Evolutionary conservation across 1,284 basidiomycete genomes (phyloP), one percentile per base, ranked within the genome.

Genomic region (Pholiota adiposa): DNA sequence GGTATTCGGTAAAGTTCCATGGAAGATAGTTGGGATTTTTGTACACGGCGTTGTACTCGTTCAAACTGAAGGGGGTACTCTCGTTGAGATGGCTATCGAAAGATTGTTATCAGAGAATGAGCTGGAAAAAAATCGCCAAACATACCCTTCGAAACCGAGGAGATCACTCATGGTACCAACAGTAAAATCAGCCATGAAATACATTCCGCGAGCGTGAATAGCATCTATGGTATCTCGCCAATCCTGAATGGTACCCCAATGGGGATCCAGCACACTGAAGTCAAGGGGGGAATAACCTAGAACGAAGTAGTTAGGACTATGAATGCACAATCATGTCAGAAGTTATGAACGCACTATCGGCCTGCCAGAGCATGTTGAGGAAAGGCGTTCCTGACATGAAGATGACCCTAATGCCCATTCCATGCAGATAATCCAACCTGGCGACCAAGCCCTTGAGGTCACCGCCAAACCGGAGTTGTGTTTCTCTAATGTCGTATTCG

Each of bases 361-460:
- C 91, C 73, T 95, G 90, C 94, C 94, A 97, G 18, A 94, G 78
- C 94, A 96, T 95, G 82, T 97, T 96, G 64, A 96, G 63, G 75
- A 94, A 97, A 51, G 89, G 87, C 0, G 94, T 97, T 56, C 94
- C 94, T 27, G 94, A 93, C 70, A 96, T 90, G 77, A 93, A 96
- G 69, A 97, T 87, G 53, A 87, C 82, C 66, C 81, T 80, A 68
- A 94, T 79, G 63, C 94, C 94, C 92, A 96, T 95, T 62, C 90
- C 90, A 60, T 92, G 81, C 16, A 97, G 79, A 73, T 97, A 97
- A 76, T 96, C 94, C 63, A 97, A 79, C 62, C 83, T 87, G 44
- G 84, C 74, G 56, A 83, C 76, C 63, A 96, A 77, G 60, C 94
- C 94, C 58, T 83, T 84, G 65, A 94, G 81, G 73, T 97, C 94